A percentile compares a stretch with the other conserved stretches of the same genome.
phyloP scores from a whole-genome alignment of 2,329 filamentous ascomycete species.

The Spiromastix sp. region DNA sequence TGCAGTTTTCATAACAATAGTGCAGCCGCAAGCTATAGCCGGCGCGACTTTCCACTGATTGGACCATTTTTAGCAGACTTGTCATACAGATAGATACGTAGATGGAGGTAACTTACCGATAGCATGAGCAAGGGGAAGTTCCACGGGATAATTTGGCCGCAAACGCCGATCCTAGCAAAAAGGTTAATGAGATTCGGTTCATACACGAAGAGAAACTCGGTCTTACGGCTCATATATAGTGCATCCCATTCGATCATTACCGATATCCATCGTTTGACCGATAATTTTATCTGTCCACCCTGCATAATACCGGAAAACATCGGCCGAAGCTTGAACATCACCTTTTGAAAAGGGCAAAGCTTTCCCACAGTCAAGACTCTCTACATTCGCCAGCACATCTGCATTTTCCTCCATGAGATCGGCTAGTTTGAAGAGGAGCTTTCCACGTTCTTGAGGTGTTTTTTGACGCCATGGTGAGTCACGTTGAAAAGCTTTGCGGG shows the following conservation, averaged over 20 bases:
- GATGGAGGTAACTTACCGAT: slow-evolving; percentile 10
- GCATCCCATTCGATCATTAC: no score
- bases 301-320: slow-evolving; percentile 19
- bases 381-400: slow-evolving; percentile 17
- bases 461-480: no score
- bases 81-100: neutral
- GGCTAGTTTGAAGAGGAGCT: slow-evolving; percentile 16
- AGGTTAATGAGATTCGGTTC: no score
- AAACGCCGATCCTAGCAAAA: slow-evolving; percentile 20
- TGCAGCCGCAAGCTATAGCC: slow-evolving; percentile 36
- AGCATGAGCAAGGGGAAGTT: slow-evolving; percentile 21
- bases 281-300: slow-evolving; percentile 22
- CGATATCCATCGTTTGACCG: slow-evolving; percentile 16
- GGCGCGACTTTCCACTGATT: slow-evolving; percentile 28
- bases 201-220: no score
- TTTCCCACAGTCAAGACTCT: slow-evolving; percentile 18
- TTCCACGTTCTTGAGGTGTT: slow-evolving; percentile 17
- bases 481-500: slow-evolving; percentile 4
- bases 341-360: slow-evolving; percentile 16
- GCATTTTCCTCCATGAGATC: slow-evolving; percentile 19
- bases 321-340: slow-evolving; percentile 16
- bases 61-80: no score
- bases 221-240: no score
- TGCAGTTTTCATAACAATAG: slow-evolving; percentile 35
- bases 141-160: slow-evolving; percentile 22